Evolutionary conservation across 345 rosid species (phyloP), one percentile per base, ranked within the genome.

Genomic region (Citrus australasica): DNA sequence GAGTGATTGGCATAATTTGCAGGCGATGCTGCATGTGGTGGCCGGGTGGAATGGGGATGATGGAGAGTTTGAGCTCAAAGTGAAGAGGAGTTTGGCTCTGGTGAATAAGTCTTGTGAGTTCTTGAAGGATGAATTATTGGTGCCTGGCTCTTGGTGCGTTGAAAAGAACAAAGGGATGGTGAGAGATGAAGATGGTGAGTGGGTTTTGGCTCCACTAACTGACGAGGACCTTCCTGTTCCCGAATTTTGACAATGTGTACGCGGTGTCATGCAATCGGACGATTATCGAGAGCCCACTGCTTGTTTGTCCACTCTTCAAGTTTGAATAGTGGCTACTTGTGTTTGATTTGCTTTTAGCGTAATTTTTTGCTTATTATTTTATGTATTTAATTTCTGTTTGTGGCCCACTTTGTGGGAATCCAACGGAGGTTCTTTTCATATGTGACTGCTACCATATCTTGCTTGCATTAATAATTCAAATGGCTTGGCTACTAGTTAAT

Each of bases 1-100:
- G 0, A 81, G 98, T 33, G 95, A 93, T 27, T 93, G 98, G 98
- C 98, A 95, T 74, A 93, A 93, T 80, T 86, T 95, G 86, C 90
- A 93, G 93, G 95, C 92, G 1, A 90, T 92, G 87, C 81, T 95
- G 48, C 98, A 95, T 74, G 21, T 85, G 2, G 94, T 95, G 24
- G 98, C 97, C 0, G 98, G 95, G 65, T 92, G 98, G 98, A 90
- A 88, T 30, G 98, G 98, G 35, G 83, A 88, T 78, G 75, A 89
- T 5, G 88, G 84, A 11, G 91, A 85, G 73, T 93, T 95, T 73
- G 80, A 88, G 61, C 73, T 92, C 76, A 86, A 67, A 84, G 92
- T 93, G 85, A 91, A 93, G 86, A 84, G 98, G 82, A 93, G 94
- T 76, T 64, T 95, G 86, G 97, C 94, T 4, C 48, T 95, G 80